Base-by-base conservation (phyloP, 345 rosid species). In the Populus tremula region DNA sequence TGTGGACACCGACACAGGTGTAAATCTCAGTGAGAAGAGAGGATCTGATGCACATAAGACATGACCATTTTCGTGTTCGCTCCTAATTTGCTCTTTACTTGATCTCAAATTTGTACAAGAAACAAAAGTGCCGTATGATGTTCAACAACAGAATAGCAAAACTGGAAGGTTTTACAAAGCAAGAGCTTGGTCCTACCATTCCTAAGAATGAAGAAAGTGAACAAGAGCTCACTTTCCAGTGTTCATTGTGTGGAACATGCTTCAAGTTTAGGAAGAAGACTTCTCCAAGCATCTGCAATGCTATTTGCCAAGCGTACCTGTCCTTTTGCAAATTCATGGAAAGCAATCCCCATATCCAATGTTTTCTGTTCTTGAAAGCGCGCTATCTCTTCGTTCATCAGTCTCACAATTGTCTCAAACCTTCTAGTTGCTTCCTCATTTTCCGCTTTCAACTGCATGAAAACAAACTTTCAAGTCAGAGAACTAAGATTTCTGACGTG, bases 241-340 rank as follows among this genome's bases (percentile, higher is more conserved):
- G 14, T 35, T 70, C 47, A 47, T 47, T 21, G 62, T 2, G 80
- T 18, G 49, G 90, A 90, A 79, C 92, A 89, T 69, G 95, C 88
- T 86, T 96, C 99, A 21, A 93, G 93, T 85, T 91, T 96, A 17
- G 97, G 97, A 77, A 96, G 97, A 81, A 96, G 98, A 83, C 94
- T 83, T 87, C 97, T 87, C 99, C 99, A 96, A 4, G 98, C 95
- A 79, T 92, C 99, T 0, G 98, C 98, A 6, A 92, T 78, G 68
- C 85, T 85, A 72, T 79, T 94, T 10, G 99, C 98, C 79, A 96
- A 84, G 16, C 90, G 97, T 20, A 97, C 92, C 86, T 96, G 99
- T 75, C 99, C 99, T 84, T 87, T 89, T 0, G 98, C 95, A 82
- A 96, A 94, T 78, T 94, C 92, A 65, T 96, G 97, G 85, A 94